Evolutionary conservation across 179 eudicot genomes (phyloP).

Genomic region (Camellia oleifera): DNA sequence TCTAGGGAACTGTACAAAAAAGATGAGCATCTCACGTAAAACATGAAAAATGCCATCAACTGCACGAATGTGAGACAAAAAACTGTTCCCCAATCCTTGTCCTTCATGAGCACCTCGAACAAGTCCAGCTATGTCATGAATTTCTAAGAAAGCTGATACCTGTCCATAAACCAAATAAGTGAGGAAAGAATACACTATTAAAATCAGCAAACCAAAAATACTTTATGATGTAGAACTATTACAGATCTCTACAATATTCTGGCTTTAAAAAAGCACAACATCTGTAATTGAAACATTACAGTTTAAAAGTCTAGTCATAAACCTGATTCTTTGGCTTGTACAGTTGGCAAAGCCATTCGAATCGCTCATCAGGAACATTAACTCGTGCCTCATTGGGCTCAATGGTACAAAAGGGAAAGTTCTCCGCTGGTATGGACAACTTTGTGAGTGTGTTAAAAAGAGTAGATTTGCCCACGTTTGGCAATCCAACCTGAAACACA

Average conservation of each 20-base stretch:
- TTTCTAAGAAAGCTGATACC: conserved; percentile 94
- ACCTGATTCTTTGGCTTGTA: conserved; percentile 98
- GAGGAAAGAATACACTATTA: neutral
- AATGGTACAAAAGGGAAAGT: conserved; percentile 97
- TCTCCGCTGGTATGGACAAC: conserved; percentile 91
- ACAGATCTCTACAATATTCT: neutral
- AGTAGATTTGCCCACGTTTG: conserved; percentile 98
- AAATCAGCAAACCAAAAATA: neutral
- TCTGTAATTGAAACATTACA: neutral
- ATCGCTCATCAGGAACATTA: conserved; percentile 91
- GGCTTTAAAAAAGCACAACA: neutral
- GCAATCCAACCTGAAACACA: conserved; percentile 83
- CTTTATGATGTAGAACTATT: neutral
- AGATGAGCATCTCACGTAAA: conserved; percentile 63
- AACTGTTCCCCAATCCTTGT: conserved; percentile 95
- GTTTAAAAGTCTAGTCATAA: conserved; percentile 11
- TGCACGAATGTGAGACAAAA: conserved; percentile 96
- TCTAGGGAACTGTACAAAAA: conserved; percentile 2
- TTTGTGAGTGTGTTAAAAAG: conserved; percentile 94
- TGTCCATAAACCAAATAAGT: conserved; percentile 25
- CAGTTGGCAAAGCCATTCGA: conserved; percentile 85
- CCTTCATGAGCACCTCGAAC: conserved; percentile 99
- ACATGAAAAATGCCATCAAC: conserved; percentile 99
- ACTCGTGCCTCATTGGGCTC: conserved; percentile 99
- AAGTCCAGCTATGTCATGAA: conserved; percentile 97